Conservation (phyloP, 164 flowering plant species). For the Piper longum region DNA sequence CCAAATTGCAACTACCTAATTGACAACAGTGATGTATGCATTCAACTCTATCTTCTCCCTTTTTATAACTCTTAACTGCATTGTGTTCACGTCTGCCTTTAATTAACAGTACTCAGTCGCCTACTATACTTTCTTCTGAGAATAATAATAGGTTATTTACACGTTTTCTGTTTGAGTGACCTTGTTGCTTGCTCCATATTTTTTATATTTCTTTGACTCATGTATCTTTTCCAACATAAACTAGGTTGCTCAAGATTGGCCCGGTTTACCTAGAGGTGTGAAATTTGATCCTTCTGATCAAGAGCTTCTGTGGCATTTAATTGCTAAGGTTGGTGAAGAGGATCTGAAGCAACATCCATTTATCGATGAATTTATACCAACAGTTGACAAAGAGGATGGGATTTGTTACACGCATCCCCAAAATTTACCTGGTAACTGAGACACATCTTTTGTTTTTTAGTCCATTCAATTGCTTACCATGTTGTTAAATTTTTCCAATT, state of each 20-base stretch:
- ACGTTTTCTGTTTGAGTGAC: background rate
- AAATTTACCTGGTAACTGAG: conserved; percentile 49
- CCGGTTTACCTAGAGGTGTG: conserved; percentile 87
- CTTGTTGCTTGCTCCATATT: background rate
- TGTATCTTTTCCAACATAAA: conserved; percentile 2
- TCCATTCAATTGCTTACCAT: conserved; percentile 1
- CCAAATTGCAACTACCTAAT: conserved; percentile 61
- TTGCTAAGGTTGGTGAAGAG: conserved; percentile 47
- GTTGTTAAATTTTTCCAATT: background rate
- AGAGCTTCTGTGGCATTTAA: conserved; percentile 78
- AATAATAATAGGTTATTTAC: background rate
- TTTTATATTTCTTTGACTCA: background rate
- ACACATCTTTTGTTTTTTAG: background rate
- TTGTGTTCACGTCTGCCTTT: background rate
- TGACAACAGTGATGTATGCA: conserved; percentile 76
- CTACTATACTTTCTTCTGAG: background rate
- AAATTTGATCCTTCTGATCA: conserved; percentile 91
- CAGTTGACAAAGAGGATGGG: conserved; percentile 64
- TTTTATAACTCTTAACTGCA: background rate
- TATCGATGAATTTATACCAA: conserved; percentile 70
- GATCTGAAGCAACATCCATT: conserved; percentile 58
- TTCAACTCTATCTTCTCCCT: background rate
- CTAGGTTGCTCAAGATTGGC: conserved; percentile 61
- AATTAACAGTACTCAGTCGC: background rate
- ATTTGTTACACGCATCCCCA: conserved; percentile 87